phyloP scores from a whole-genome alignment of 2,329 filamentous ascomycete species.

The Fonsecaea monophora region DNA sequence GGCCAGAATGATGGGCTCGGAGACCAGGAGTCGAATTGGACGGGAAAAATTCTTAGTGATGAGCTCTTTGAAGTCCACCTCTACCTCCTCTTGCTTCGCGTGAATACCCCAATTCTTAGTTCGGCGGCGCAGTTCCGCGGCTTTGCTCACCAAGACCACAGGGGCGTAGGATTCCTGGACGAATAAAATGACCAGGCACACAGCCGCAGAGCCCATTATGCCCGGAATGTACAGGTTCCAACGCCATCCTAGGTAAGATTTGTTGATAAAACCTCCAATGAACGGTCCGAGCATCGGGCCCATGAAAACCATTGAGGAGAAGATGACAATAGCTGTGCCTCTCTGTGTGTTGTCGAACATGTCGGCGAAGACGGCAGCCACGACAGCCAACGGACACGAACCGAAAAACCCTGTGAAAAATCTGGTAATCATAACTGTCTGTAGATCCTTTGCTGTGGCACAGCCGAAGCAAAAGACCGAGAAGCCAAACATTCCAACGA shows the following conservation, averaged over 20 bases:
- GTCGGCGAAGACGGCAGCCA: constrained; percentile 63
- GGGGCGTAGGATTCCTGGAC: constrained; percentile 66
- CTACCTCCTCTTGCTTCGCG: constrained; percentile 63
- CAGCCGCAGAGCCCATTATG: constrained; percentile 62
- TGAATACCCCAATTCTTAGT: constrained; percentile 69
- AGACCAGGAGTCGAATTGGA: constrained; percentile 52
- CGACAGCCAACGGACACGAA: constrained; percentile 60
- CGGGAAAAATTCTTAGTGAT: constrained; percentile 61
- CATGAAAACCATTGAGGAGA: constrained; percentile 60
- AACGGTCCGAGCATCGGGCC: constrained; percentile 62
- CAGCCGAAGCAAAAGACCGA: constrained; percentile 58
- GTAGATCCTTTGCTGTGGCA: constrained; percentile 59
- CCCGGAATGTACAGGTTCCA: constrained; percentile 63
- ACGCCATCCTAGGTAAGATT: constrained; percentile 58
- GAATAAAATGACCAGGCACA: constrained; percentile 59
- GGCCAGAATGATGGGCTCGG: constrained; percentile 53
- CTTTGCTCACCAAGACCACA: constrained; percentile 63
- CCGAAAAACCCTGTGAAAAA: constrained; percentile 63
- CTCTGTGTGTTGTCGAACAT: constrained; percentile 60
- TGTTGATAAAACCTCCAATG: constrained; percentile 61
- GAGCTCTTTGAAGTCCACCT: constrained; percentile 59
- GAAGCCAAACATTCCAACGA: constrained; percentile 60
- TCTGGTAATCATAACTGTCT: constrained; percentile 60
- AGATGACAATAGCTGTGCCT: constrained; percentile 57
- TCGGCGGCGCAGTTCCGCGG: constrained; percentile 59